These are phyloP conservation scores for Aspergillus fructus DNA, from an alignment of 2,329 filamentous ascomycete genomes.

Conservation along the genomic window DNA sequence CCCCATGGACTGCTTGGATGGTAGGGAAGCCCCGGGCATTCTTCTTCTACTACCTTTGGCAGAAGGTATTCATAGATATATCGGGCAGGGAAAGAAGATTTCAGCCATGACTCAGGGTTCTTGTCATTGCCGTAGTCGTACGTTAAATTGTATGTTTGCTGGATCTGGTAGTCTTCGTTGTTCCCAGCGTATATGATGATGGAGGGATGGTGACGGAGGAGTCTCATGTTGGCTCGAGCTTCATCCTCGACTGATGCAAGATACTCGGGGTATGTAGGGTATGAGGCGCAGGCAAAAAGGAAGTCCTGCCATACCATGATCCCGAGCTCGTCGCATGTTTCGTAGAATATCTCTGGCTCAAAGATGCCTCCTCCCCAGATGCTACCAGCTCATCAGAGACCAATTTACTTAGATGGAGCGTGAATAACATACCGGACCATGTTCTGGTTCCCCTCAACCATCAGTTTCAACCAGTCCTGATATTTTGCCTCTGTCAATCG, in stretches of 20 bases:
- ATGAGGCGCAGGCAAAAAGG: slow-evolving; percentile 78
- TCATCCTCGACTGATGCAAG: neutral
- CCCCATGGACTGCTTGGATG: slow-evolving; percentile 86
- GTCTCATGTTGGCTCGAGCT: neutral
- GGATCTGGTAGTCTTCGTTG: neutral
- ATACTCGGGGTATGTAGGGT: slow-evolving; percentile 47
- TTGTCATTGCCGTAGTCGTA: too few species aligned
- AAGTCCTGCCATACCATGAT: slow-evolving; percentile 89
- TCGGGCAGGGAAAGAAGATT: slow-evolving; percentile 78
- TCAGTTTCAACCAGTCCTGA: slow-evolving; percentile 59
- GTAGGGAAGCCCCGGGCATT: slow-evolving; percentile 66
- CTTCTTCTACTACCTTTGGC: slow-evolving; percentile 66
- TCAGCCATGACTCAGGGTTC: neutral
- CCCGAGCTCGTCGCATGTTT: slow-evolving; percentile 73
- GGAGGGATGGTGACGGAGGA: neutral
- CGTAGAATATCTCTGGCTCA: slow-evolving; percentile 71
- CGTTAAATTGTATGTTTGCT: neutral
- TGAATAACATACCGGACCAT: slow-evolving; percentile 48
- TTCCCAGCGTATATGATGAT: neutral
- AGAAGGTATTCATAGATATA: slow-evolving; percentile 94
- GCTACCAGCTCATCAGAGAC: too few species aligned
- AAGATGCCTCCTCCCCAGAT: slow-evolving; percentile 74
- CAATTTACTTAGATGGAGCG: too few species aligned
- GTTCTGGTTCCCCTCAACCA: slow-evolving; percentile 60
- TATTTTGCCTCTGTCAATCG: slow-evolving; percentile 56